Evolutionary conservation across 2,329 filamentous ascomycete species (phyloP).

Genomic region (Pseudocercospora vitis): DNA sequence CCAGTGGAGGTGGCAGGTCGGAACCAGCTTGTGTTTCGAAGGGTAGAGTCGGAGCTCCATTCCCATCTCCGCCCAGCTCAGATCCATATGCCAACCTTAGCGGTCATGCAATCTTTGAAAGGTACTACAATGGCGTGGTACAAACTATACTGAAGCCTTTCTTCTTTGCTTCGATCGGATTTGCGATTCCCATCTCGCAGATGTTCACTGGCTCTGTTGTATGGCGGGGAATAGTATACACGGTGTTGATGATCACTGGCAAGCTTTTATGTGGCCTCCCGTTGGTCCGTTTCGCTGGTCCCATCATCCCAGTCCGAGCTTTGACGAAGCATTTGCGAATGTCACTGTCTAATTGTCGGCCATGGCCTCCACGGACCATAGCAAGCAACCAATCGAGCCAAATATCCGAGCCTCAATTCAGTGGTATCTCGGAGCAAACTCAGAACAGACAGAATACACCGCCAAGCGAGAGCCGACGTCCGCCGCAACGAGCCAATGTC

Average conservation of each 20-base stretch:
- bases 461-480: neutral
- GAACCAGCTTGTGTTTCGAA: too few relatives aligned
- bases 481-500: slow-evolving; percentile 8
- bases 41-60: neutral
- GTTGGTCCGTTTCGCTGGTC: slow-evolving; percentile 41
- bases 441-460: neutral
- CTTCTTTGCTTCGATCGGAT: slow-evolving; percentile 75
- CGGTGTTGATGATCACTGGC: slow-evolving; percentile 64
- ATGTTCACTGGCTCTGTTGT: slow-evolving; percentile 65
- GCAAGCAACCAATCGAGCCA: neutral
- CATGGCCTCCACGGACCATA: neutral
- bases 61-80: neutral
- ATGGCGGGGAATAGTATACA: slow-evolving; percentile 73
- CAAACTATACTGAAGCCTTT: slow-evolving; percentile 64
- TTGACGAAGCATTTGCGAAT: neutral
- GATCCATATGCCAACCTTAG: slow-evolving; percentile 15
- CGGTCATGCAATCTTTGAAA: slow-evolving; percentile 44
- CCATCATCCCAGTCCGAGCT: neutral
- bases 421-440: too few relatives aligned
- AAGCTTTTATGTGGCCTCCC: slow-evolving; percentile 46
- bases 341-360: neutral
- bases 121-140: slow-evolving; percentile 49
- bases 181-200: slow-evolving; percentile 70
- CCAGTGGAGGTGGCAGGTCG: neutral
- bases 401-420: neutral